phyloP scores from a whole-genome alignment of 139 green algal genomes.

The Raphidocelis subcapitata region DNA sequence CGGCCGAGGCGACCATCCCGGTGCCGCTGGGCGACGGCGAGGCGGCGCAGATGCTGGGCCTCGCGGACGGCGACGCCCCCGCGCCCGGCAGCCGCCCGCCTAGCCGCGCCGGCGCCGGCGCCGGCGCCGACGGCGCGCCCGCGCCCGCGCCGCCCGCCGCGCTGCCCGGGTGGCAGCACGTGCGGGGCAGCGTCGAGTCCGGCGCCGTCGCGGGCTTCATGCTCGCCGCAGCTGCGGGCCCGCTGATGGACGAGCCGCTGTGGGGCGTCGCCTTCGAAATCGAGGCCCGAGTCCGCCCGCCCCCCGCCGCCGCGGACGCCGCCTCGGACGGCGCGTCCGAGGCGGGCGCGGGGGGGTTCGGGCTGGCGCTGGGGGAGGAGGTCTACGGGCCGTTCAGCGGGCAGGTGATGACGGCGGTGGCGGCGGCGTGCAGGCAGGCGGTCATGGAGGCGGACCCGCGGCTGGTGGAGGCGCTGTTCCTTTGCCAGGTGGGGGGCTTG shows the following conservation, averaged over 20 bases:
- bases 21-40: background rate
- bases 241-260: conserved; percentile 96
- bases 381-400: conserved; percentile 87
- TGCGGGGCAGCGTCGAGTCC: conserved; percentile 57
- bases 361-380: conserved; percentile 50
- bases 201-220: conserved; percentile 90
- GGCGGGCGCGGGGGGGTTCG: background rate
- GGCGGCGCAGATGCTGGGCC: background rate
- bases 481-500: conserved; percentile 71
- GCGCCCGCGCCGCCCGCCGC: conserved; percentile 6
- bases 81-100: background rate
- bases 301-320: background rate
- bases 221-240: conserved; percentile 78
- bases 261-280: conserved; percentile 88
- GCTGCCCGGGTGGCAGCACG: conserved; percentile 27
- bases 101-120: background rate
- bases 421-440: conserved; percentile 71
- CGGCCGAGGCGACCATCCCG: background rate
- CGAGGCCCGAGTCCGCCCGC: conserved; percentile 41
- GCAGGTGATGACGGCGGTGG: conserved; percentile 74
- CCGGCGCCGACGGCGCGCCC: background rate
- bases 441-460: conserved; percentile 80
- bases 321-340: background rate
- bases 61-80: too few relatives aligned
- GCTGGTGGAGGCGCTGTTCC: conserved; percentile 94